Evolutionary conservation across 2,329 filamentous ascomycete species (phyloP).

Genomic region (Metarhizium rileyi): DNA sequence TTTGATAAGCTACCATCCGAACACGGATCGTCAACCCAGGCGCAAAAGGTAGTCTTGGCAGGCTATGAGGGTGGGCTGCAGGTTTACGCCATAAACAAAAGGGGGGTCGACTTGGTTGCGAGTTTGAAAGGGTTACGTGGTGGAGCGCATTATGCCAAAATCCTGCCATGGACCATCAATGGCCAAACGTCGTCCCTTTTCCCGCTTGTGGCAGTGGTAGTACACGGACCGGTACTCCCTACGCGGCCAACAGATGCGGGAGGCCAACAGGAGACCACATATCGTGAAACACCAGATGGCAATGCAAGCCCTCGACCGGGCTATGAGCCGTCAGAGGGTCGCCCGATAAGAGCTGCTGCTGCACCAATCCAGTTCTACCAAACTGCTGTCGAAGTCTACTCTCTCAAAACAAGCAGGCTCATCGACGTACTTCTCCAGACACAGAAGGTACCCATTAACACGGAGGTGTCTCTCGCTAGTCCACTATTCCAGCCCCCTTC

Average conservation of each 20-base stretch:
- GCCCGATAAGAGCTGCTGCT: constrained; percentile 22
- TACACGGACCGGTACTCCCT: constrained; percentile 66
- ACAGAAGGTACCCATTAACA: constrained; percentile 49
- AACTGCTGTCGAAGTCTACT: constrained; percentile 84
- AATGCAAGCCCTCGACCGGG: constrained; percentile 32
- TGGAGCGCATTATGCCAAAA: constrained; percentile 71
- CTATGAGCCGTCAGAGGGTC: constrained; percentile 26
- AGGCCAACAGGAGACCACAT: constrained; percentile 27
- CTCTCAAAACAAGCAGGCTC: constrained; percentile 62
- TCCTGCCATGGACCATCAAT: constrained; percentile 58
- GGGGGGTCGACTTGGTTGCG: constrained; percentile 59
- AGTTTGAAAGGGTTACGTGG: constrained; percentile 70
- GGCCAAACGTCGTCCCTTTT: constrained; percentile 46
- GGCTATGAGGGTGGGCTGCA: constrained; percentile 76
- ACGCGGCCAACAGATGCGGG: constrained; percentile 22
- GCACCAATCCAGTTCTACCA: constrained; percentile 56
- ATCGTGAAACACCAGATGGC: constrained; percentile 28
- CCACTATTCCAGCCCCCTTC: constrained; percentile 58
- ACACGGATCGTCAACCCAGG: constrained; percentile 24
- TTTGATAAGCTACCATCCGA: constrained; percentile 61
- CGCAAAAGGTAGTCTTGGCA: constrained; percentile 60
- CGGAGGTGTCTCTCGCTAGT: constrained; percentile 45
- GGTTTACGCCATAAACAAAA: constrained; percentile 62
- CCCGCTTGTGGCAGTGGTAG: constrained; percentile 67
- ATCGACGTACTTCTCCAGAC: constrained; percentile 67